Percentiles rank a stretch among this genome's conserved stretches.
Conservation (phyloP, 192 early-diverging fungal genomes). For the Backusella sp. region DNA sequence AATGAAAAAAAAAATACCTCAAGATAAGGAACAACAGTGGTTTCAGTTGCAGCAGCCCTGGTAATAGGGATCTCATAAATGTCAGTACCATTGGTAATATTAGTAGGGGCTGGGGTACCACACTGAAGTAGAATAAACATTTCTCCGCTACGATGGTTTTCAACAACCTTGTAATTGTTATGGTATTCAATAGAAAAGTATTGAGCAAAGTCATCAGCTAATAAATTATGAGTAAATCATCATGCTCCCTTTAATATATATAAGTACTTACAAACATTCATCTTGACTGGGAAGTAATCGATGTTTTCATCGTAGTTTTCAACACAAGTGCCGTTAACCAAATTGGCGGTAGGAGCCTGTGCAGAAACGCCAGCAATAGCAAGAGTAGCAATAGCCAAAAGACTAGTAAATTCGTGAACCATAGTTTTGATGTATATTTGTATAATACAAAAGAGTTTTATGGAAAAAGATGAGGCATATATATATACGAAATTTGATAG, state of each 20-base stretch:
- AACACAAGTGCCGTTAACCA: slow-evolving; percentile 26
- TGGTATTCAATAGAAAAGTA: slow-evolving; percentile 61
- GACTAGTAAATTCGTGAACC: neutral
- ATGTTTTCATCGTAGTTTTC: slow-evolving; percentile 34
- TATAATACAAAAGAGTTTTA: neutral
- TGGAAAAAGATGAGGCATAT: neutral
- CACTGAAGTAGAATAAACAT: slow-evolving; percentile 70
- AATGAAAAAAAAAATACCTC: slow-evolving; percentile 33
- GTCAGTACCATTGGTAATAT: slow-evolving; percentile 42
- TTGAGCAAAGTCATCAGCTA: slow-evolving; percentile 50
- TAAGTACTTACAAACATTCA: slow-evolving; percentile 33
- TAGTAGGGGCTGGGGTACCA: slow-evolving; percentile 56
- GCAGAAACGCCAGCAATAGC: slow-evolving; percentile 15
- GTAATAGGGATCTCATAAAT: slow-evolving; percentile 45
- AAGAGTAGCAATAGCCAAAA: slow-evolving; percentile 8
- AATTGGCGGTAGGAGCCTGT: slow-evolving; percentile 21
- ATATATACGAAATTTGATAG: neutral
- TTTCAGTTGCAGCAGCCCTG: slow-evolving; percentile 40
- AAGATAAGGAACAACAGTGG: slow-evolving; percentile 42
- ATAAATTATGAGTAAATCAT: neutral
- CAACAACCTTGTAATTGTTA: slow-evolving; percentile 65
- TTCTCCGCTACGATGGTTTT: slow-evolving; percentile 50
- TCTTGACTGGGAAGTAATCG: slow-evolving; percentile 50
- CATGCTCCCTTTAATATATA: neutral
- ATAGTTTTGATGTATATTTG: neutral